phyloP scores from a whole-genome alignment of 495 filamentous ascomycete species.

The Choiromyces venosus region DNA sequence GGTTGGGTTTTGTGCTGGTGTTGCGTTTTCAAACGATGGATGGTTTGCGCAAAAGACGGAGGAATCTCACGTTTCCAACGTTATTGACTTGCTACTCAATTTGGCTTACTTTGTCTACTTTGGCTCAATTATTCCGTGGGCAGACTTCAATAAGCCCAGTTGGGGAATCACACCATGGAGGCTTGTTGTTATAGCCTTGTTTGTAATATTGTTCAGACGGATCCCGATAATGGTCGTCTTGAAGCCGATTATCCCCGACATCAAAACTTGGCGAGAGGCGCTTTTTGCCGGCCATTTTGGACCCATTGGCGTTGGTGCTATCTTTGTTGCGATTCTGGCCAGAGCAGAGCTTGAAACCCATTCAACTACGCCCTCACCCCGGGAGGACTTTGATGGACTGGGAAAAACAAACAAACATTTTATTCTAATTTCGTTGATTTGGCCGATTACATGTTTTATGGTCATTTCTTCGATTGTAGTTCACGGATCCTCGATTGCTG shows the following conservation, averaged over 20 bases:
- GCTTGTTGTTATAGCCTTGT: constrained; percentile 77
- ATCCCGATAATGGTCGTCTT: constrained; percentile 92
- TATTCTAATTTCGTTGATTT: constrained; percentile 72
- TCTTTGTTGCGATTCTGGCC: constrained; percentile 90
- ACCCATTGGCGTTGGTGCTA: constrained; percentile 93
- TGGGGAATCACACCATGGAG: constrained; percentile 79
- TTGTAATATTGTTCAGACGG: constrained; percentile 92
- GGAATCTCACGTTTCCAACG: constrained; percentile 97
- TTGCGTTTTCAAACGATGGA: constrained; percentile 97
- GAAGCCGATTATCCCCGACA: constrained; percentile 90
- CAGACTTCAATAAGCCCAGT: constrained; percentile 65
- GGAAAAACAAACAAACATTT: constrained; percentile 52
- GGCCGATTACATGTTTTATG: constrained; percentile 93
- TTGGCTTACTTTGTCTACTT: constrained; percentile 97
- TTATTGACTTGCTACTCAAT: constrained; percentile 95
- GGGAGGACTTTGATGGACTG: constrained; percentile 48
- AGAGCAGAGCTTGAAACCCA: constrained; percentile 74
- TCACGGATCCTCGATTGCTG: constrained; percentile 94
- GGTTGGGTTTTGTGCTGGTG: constrained; percentile 88
- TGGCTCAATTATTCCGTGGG: constrained; percentile 95
- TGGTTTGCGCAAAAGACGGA: constrained; percentile 99
- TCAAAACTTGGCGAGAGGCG: constrained; percentile 98
- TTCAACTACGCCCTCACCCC: constrained; percentile 59
- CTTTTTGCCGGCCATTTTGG: constrained; percentile 98
- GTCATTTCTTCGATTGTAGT: constrained; percentile 92